Conservation (phyloP, 2,329 filamentous ascomycete species). For the Thielaviopsis populi region DNA sequence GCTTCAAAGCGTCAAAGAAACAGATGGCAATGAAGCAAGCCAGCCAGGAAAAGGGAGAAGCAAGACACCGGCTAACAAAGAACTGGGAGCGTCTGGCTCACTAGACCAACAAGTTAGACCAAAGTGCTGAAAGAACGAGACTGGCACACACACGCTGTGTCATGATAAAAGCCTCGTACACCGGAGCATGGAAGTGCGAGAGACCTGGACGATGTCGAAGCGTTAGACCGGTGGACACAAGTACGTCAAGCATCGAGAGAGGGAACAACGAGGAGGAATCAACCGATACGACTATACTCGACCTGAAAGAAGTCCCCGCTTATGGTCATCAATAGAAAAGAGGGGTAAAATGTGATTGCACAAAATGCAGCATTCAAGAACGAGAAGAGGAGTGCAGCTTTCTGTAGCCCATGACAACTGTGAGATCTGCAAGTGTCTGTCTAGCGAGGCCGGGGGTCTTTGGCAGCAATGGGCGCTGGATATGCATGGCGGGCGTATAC, state of each 20-base stretch:
- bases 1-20: background rate
- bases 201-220: background rate
- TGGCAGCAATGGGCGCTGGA: background rate
- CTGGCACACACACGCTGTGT: background rate
- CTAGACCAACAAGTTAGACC: background rate
- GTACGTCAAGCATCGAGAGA: background rate
- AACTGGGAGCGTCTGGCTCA: background rate
- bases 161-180: background rate
- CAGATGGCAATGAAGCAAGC: background rate
- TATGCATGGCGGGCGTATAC: background rate
- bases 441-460: background rate
- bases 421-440: constrained; percentile 1
- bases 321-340: background rate
- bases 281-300: background rate
- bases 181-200: background rate
- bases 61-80: background rate
- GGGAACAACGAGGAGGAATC: background rate
- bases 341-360: background rate
- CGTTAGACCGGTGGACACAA: background rate
- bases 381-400: constrained; percentile 1
- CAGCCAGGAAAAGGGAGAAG: background rate
- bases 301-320: background rate
- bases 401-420: background rate
- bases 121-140: background rate
- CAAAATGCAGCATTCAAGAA: background rate